Conservation (phyloP, 306 rosid genomes). For the Delonix regia region DNA sequence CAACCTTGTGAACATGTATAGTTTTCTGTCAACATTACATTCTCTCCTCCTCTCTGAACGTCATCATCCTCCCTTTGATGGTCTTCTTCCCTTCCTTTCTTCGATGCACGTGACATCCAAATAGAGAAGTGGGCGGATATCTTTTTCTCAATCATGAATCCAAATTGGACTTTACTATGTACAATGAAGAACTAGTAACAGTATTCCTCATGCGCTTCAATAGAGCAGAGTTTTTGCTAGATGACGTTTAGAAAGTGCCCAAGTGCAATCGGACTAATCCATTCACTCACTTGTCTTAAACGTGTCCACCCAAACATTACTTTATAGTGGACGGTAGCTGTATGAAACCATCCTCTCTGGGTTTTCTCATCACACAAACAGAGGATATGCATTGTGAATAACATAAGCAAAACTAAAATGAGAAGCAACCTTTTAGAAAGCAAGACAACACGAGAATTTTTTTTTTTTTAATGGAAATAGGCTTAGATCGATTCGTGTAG, state of each 20-base stretch:
- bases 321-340: not conserved
- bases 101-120: too few relatives aligned
- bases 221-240: slow-evolving; percentile 33
- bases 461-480: slow-evolving; percentile 9
- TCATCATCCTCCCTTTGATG: too few relatives aligned
- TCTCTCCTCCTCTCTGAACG: too few relatives aligned
- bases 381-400: not conserved
- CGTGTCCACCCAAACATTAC: slow-evolving; percentile 30
- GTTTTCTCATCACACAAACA: not conserved
- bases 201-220: too few relatives aligned
- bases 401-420: not conserved
- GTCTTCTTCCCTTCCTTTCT: too few relatives aligned
- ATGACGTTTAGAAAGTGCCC: slow-evolving; percentile 3
- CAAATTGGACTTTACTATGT: too few relatives aligned
- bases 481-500: slow-evolving; percentile 43
- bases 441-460: not conserved
- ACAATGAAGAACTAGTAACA: too few relatives aligned
- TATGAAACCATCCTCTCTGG: not conserved
- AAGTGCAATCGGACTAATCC: not conserved
- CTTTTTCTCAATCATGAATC: too few relatives aligned
- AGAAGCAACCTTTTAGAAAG: not conserved
- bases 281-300: slow-evolving; percentile 34
- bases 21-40: too few relatives aligned
- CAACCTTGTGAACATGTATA: not conserved
- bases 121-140: too few relatives aligned